Evolutionary conservation across 1,139 yeast genomes (phyloP).

Genomic region (Arxiozyma telluris): DNA sequence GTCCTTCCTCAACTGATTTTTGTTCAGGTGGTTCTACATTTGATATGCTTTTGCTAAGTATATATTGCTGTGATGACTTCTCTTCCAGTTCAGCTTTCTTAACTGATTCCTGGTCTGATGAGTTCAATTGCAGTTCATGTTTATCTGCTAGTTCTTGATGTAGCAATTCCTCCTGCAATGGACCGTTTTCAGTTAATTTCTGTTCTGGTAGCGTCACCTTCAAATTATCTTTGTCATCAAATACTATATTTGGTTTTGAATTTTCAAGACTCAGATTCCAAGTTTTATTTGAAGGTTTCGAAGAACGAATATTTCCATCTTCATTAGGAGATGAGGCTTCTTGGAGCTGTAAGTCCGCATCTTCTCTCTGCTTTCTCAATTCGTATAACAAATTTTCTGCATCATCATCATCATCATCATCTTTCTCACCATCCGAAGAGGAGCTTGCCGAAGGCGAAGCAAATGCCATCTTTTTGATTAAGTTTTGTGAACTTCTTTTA

Average conservation of each 20-base stretch:
- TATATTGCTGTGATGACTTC: too few relatives aligned
- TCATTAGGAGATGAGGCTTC: neutral
- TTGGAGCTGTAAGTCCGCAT: neutral
- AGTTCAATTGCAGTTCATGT: too few relatives aligned
- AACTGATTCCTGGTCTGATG: too few relatives aligned
- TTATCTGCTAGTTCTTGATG: too few relatives aligned
- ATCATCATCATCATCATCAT: constrained; percentile 6
- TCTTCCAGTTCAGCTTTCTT: too few relatives aligned
- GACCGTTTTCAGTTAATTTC: too few relatives aligned
- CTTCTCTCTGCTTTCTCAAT: neutral
- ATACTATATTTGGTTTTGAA: neutral
- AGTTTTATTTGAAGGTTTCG: neutral
- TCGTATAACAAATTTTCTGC: neutral
- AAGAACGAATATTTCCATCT: neutral
- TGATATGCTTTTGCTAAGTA: too few relatives aligned
- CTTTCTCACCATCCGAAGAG: constrained; percentile 3
- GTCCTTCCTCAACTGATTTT: too few relatives aligned
- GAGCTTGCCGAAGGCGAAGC: constrained; percentile 4
- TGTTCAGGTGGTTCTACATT: too few relatives aligned
- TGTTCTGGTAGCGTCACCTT: too few relatives aligned
- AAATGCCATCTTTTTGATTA: neutral
- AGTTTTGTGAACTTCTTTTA: neutral
- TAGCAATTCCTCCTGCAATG: too few relatives aligned
- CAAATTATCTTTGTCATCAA: neutral
- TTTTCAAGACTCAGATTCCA: too few relatives aligned